Evolutionary conservation across 257 asterid species (phyloP), one percentile per base, ranked within the genome.

Genomic region (Rehmannia glutinosa): DNA sequence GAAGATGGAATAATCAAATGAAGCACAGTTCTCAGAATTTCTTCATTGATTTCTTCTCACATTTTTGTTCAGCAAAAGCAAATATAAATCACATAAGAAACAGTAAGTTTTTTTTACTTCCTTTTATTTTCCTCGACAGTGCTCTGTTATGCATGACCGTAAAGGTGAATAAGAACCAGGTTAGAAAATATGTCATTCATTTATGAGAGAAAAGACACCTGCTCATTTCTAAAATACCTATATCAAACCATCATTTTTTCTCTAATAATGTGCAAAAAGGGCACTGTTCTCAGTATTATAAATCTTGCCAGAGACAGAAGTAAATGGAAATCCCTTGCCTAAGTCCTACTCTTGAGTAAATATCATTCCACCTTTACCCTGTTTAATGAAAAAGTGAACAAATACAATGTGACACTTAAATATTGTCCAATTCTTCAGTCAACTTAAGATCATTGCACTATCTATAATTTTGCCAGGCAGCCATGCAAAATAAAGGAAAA

Each of bases 111-210:
- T 43, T 72, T 16, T 58, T 63, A n/a, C n/a, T n/a, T n/a, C n/a
- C n/a, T n/a, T 47, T 45, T 11, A 19, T 25, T 52, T 16, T 13
- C 17, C 49, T 28, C 43, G 23, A 17, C 6, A 46, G 17, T 72
- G 42, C 57, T 24, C 43, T 46, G 35, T 50, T 46, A 63, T 57
- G 69, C 73, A 51, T 52, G 47, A 50, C 13, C 4, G n/a, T 9
- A 17, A 30, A 43, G 42, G 39, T 57, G n/a, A 20, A 19, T 7
- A 28, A 45, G 66, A 41, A 21, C 20, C 39, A 41, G 20, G 33
- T 33, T 33, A 0, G 11, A 17, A 32, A 55, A 12, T 28, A 56
- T 35, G 30, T 21, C 68, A 53, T 25, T n/a, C 62, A 35, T 43
- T 27, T 56, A 46, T 24, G 53, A 46, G 20, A 59, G 38, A 25